phyloP scores from a whole-genome alignment of 1,139 yeast genomes.

The Candida sp. region DNA sequence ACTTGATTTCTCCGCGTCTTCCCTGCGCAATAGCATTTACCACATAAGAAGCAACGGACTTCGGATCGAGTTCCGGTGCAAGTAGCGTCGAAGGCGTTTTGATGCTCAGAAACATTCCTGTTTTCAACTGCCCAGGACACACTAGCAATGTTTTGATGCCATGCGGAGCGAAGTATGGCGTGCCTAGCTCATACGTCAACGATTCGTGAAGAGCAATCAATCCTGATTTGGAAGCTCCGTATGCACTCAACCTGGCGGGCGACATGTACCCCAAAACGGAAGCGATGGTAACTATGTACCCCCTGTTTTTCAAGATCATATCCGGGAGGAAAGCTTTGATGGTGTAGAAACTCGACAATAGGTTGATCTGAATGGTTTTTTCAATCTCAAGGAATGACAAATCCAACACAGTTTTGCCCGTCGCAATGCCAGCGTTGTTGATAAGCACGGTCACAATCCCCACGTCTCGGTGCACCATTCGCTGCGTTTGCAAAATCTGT shows the following conservation, averaged over 20 bases:
- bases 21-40: constrained; percentile 64
- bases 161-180: constrained; percentile 45
- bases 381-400: constrained; percentile 63
- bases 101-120: constrained; percentile 73
- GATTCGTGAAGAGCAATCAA: constrained; percentile 85
- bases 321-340: constrained; percentile 72
- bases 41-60: constrained; percentile 61
- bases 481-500: constrained; percentile 41
- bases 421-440: constrained; percentile 82
- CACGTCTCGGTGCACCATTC: constrained; percentile 43
- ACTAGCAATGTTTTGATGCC: constrained; percentile 77
- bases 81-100: constrained; percentile 70
- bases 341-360: constrained; percentile 71
- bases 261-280: constrained; percentile 85
- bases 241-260: constrained; percentile 81
- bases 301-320: constrained; percentile 66
- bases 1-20: constrained; percentile 65
- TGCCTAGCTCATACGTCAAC: constrained; percentile 69
- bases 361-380: constrained; percentile 63
- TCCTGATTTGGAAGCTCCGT: constrained; percentile 93
- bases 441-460: constrained; percentile 71
- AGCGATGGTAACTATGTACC: constrained; percentile 80
- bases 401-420: constrained; percentile 60
- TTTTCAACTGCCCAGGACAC: constrained; percentile 86
- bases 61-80: constrained; percentile 84